These are phyloP conservation scores for Phyllosticta capitalensis DNA, from an alignment of 2,329 filamentous ascomycete species.

Conservation along the genomic window DNA sequence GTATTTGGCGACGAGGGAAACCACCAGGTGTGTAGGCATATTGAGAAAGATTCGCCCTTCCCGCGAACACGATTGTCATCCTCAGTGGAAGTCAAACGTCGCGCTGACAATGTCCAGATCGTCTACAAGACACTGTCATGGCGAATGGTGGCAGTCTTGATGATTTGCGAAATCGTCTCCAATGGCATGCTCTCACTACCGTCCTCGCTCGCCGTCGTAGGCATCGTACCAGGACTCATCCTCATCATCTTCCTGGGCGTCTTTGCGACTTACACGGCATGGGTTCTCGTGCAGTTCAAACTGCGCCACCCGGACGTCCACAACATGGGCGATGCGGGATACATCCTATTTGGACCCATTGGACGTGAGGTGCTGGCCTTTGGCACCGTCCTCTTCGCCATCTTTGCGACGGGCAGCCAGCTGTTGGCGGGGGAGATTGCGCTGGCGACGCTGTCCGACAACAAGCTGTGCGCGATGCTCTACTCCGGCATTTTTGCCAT, in stretches of 20 bases:
- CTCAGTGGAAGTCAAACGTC: neutral
- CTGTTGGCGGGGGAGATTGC: conserved; percentile 44
- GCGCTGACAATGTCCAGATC: conserved; percentile 24
- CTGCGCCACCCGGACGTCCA: conserved; percentile 27
- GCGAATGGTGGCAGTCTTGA: conserved; percentile 43
- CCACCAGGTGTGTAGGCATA: conserved; percentile 10
- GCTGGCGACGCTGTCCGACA: conserved; percentile 36
- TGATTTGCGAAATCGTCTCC: conserved; percentile 48
- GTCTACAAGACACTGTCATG: conserved; percentile 47
- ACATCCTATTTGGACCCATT: conserved; percentile 23
- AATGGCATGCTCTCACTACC: conserved; percentile 47
- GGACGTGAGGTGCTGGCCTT: conserved; percentile 20
- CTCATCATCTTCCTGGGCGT: conserved; percentile 42
- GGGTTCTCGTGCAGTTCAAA: conserved; percentile 39
- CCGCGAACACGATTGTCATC: too few relatives aligned
- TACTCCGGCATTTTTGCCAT: conserved; percentile 35
- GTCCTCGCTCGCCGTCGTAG: conserved; percentile 42
- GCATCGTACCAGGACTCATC: conserved; percentile 43
- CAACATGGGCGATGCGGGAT: conserved; percentile 28
- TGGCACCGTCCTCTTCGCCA: conserved; percentile 44
- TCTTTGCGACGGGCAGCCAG: conserved; percentile 43
- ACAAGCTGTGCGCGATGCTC: conserved; percentile 40
- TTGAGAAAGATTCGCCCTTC: neutral
- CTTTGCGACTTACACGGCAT: conserved; percentile 44
- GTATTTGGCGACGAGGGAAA: conserved; percentile 14